Percentiles rank a stretch among this genome's conserved stretches.
These are phyloP conservation scores for Cladobotryum mycophilum DNA, from an alignment of 2,329 filamentous ascomycete genomes.

Conservation along the genomic window DNA sequence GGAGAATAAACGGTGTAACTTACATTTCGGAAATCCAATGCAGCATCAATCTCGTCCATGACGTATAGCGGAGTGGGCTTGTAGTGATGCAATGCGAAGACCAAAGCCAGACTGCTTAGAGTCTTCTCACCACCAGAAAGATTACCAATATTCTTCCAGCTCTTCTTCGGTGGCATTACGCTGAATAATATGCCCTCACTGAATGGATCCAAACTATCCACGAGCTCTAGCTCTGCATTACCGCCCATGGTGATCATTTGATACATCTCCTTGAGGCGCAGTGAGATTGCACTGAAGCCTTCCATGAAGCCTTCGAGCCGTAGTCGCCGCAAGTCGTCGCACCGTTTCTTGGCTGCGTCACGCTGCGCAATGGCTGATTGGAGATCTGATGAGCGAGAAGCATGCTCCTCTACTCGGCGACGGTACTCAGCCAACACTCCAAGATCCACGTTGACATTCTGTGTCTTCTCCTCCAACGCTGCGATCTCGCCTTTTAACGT, in stretches of 20 bases:
- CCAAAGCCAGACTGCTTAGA: constrained; percentile 80
- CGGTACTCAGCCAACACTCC: constrained; percentile 85
- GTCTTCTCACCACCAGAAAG: constrained; percentile 97
- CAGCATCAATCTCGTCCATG: constrained; percentile 99
- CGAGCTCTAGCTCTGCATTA: constrained; percentile 93
- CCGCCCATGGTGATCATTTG: constrained; percentile 99
- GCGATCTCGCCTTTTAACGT: constrained; percentile 57
- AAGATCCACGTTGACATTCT: constrained; percentile 82
- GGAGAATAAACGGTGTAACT: constrained; percentile 36
- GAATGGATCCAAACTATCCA: constrained; percentile 94
- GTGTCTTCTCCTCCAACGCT: constrained; percentile 61
- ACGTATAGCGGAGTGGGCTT: constrained; percentile 97
- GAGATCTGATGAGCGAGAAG: constrained; percentile 75
- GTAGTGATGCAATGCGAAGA: constrained; percentile 98
- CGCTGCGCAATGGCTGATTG: constrained; percentile 69
- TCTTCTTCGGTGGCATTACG: constrained; percentile 99
- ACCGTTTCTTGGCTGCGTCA: constrained; percentile 83
- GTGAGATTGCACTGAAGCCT: constrained; percentile 87
- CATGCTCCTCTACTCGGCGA: constrained; percentile 76
- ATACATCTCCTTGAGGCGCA: constrained; percentile 98
- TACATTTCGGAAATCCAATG: constrained; percentile 94
- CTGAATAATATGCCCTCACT: constrained; percentile 94
- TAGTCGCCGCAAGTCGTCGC: constrained; percentile 83
- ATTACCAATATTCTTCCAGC: constrained; percentile 99
- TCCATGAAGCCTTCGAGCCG: constrained; percentile 98